A percentile compares a stretch with the other conserved stretches of the same genome.
These are phyloP conservation scores for Leccinum uliginosum DNA, from an alignment of 768 basidiomycete genomes.

Conservation along the genomic window DNA sequence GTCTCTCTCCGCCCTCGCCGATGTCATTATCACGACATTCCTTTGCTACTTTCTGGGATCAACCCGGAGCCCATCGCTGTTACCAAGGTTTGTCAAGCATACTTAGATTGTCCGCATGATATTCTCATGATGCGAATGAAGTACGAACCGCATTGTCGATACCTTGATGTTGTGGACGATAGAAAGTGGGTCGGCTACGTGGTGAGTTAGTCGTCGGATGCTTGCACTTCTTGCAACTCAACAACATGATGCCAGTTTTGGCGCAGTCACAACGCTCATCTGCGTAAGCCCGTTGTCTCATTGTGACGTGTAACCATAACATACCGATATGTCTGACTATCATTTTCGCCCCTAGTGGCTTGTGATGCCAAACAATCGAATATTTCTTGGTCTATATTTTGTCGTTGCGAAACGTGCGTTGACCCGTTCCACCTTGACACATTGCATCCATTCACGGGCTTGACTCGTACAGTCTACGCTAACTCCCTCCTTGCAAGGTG, in stretches of 20 bases:
- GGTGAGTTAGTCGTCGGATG: constrained; percentile 3
- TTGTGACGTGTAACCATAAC: not conserved
- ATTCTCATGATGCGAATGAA: not conserved
- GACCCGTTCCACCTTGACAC: not conserved
- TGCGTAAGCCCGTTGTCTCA: constrained; percentile 5
- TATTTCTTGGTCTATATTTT: constrained; percentile 25
- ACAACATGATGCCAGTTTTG: constrained; percentile 7
- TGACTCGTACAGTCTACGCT: constrained; percentile 16
- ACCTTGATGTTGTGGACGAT: constrained; percentile 21
- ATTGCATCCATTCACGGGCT: not conserved
- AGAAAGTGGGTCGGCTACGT: constrained; percentile 22
- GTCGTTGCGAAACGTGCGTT: constrained; percentile 21
- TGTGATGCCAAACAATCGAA: constrained; percentile 22
- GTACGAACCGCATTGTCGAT: constrained; percentile 23
- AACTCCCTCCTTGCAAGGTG: constrained; percentile 27
- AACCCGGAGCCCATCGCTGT: constrained; percentile 29
- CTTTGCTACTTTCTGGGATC: constrained; percentile 39
- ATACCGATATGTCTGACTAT: not conserved
- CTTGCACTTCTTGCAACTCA: not conserved
- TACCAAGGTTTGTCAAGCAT: constrained; percentile 29
- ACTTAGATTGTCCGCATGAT: not conserved
- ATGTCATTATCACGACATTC: constrained; percentile 41
- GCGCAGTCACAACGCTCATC: constrained; percentile 13
- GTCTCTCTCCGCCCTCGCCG: constrained; percentile 40
- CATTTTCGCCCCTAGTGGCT: constrained; percentile 11